These are phyloP conservation scores for Annulohypoxylon stygium DNA, from an alignment of 495 filamentous ascomycete genomes.

Conservation along the genomic window DNA sequence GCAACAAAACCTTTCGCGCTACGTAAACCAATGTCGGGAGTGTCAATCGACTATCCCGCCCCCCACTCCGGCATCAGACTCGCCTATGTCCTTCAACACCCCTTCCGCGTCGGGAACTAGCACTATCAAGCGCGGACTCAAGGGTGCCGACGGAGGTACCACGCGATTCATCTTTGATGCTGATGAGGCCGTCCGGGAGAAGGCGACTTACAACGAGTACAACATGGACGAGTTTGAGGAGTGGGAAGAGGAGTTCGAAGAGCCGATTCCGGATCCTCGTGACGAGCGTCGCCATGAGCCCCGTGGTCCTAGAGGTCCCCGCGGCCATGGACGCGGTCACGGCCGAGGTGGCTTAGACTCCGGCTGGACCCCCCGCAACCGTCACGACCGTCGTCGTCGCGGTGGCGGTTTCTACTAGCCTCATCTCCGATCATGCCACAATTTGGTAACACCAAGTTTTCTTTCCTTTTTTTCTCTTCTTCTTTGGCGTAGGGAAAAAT, in stretches of 20 bases:
- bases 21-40: constrained; percentile 58
- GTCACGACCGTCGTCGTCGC: constrained; percentile 48
- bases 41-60: constrained; percentile 57
- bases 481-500: constrained; percentile 3
- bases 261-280: constrained; percentile 57
- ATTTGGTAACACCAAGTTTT: constrained; percentile 4
- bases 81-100: constrained; percentile 56
- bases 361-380: constrained; percentile 41
- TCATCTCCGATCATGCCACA: not conserved
- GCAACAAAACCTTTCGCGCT: constrained; percentile 49
- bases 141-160: constrained; percentile 76
- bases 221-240: constrained; percentile 85
- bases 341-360: constrained; percentile 47
- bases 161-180: constrained; percentile 92
- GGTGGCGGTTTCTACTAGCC: constrained; percentile 41
- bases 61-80: constrained; percentile 51
- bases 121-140: constrained; percentile 59
- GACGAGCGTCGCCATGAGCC: constrained; percentile 50
- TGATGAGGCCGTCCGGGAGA: constrained; percentile 78
- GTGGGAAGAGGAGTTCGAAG: constrained; percentile 74
- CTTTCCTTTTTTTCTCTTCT: not conserved
- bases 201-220: constrained; percentile 72
- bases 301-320: constrained; percentile 49
- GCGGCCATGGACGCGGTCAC: constrained; percentile 49
- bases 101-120: constrained; percentile 53